Conservation (phyloP, 192 early-diverging fungal species). For the Glomus cerebriforme region DNA sequence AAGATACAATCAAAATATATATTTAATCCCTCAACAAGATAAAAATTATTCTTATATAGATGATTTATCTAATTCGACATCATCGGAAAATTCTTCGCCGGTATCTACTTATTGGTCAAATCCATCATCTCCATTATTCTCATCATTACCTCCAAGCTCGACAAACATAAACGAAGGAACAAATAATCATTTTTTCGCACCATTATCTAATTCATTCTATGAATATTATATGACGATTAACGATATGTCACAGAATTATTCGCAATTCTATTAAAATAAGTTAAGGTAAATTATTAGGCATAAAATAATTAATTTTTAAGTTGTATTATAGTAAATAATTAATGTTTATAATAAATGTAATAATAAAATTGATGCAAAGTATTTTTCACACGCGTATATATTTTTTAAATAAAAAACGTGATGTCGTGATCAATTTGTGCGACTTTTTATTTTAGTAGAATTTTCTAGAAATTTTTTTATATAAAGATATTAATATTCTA, state of each 20-base stretch:
- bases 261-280: not conserved
- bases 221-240: not conserved
- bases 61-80: not conserved
- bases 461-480: no score
- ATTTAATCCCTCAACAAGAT: not conserved
- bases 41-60: not conserved
- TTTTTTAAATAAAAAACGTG: no score
- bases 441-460: no score
- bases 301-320: no score
- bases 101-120: not conserved
- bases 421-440: no score
- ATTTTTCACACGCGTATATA: no score
- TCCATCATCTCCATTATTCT: not conserved
- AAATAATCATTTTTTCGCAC: not conserved
- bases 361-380: no score
- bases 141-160: not conserved
- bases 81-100: not conserved
- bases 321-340: no score
- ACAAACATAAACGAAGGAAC: not conserved
- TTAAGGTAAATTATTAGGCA: no score
- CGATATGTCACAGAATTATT: not conserved
- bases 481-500: no score
- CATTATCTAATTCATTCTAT: not conserved
- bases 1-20: not conserved
- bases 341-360: no score